phyloP scores from a whole-genome alignment of 768 basidiomycete genomes.

The Hebeloma cylindrosporum region DNA sequence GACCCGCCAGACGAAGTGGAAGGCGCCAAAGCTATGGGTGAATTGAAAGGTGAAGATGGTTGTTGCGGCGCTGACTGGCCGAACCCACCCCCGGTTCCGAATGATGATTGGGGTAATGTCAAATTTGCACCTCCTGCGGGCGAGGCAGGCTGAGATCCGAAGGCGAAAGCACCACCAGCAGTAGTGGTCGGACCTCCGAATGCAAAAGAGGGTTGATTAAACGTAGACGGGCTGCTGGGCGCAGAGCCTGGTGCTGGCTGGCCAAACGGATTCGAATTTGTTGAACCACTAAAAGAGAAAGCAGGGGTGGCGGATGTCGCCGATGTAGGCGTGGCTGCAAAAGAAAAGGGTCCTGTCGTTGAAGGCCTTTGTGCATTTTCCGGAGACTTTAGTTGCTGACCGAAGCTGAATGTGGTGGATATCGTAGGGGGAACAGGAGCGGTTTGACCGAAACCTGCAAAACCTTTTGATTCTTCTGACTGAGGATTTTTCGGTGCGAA shows the following conservation, averaged over 20 bases:
- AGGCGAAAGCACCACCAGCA: slow-evolving; percentile 41
- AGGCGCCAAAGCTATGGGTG: slow-evolving; percentile 34
- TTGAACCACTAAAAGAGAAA: slow-evolving; percentile 25
- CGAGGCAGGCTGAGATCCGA: slow-evolving; percentile 61
- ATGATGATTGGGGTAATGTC: slow-evolving; percentile 41
- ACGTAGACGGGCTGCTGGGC: slow-evolving; percentile 60
- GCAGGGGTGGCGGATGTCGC: slow-evolving; percentile 38
- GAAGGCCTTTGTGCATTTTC: slow-evolving; percentile 40
- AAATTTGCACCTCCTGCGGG: slow-evolving; percentile 44
- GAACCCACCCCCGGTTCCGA: slow-evolving; percentile 36
- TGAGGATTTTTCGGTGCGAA: slow-evolving; percentile 50
- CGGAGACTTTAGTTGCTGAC: slow-evolving; percentile 36
- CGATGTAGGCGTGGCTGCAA: slow-evolving; percentile 38
- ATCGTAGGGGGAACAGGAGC: slow-evolving; percentile 29
- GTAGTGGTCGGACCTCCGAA: slow-evolving; percentile 44
- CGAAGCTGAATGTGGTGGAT: slow-evolving; percentile 45
- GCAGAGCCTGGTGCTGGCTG: slow-evolving; percentile 44
- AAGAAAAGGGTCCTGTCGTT: slow-evolving; percentile 48
- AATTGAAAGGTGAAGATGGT: slow-evolving; percentile 47
- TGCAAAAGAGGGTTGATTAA: slow-evolving; percentile 47
- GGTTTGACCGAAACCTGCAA: slow-evolving; percentile 49
- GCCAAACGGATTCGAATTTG: slow-evolving; percentile 41
- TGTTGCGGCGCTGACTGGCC: slow-evolving; percentile 41
- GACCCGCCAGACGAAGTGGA: slow-evolving; percentile 38
- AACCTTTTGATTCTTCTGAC: slow-evolving; percentile 44